Base-by-base conservation (phyloP, 306 rosid genomes). In the Quercus robur region DNA sequence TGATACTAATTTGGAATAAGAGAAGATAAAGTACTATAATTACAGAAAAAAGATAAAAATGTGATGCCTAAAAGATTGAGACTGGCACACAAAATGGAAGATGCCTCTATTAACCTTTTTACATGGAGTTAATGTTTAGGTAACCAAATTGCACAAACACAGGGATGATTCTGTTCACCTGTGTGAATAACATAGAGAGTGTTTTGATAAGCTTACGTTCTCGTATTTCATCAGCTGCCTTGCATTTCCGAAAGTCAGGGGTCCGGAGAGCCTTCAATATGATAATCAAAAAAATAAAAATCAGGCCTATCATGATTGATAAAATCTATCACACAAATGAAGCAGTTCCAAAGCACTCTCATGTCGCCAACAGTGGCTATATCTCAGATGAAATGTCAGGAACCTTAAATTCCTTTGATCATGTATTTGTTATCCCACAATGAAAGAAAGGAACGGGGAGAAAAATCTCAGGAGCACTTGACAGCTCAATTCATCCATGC, bases 181-280 rank as follows among this genome's bases (percentile, higher is more conserved):
- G 28, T 55, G 66, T 44, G 78, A 56, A 61, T 25, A 63, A 3
- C 80, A 33, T 19, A 56, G n/a, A 66, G 46, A 28, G 14, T 21
- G 54, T 76, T 71, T 54, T 5, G 25, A 80, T 38, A 33, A 77
- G 78, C 97, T 89, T 90, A 93, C 98, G 84, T 78, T 91, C 91
- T 87, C 56, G 92, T 82, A 93, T 93, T 85, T 93, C 91, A 19
- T 74, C 62, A 28, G 98, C 86, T 38, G 90, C 92, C 86, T 90
- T 87, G 90, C 94, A 82, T 41, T 85, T 84, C 57, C 87, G 89
- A 68, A 85, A 93, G 81, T 91, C 92, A 31, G 91, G 89, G 23
- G 91, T 84, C 59, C 75, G 81, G 19, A 91, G 74, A 84, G 90
- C 89, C 98, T 91, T 66, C 88, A 91, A 81, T 79, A 84, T 75